Evolutionary conservation across 768 basidiomycete genomes (phyloP), one percentile per base, ranked within the genome.

Genomic region (Termitomyces sp.): DNA sequence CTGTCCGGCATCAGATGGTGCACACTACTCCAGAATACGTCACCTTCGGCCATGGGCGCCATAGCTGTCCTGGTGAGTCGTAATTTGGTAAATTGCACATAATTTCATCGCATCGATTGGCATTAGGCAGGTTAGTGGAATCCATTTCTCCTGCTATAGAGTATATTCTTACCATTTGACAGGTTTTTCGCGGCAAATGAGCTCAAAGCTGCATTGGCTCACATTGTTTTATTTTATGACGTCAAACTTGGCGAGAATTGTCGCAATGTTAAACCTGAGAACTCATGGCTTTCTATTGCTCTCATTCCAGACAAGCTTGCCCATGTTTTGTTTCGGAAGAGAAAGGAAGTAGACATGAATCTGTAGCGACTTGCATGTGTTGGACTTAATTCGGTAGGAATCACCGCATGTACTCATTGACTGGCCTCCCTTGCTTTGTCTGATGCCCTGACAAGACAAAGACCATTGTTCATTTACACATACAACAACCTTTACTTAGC

Each of bases 161-260:
- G n/a, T n/a, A n/a, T n/a, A n/a, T n/a, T n/a, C n/a, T n/a, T n/a
- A n/a, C n/a, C 10, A 10, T 2, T 9, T 42, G 4, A 9, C 13
- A 56, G 50, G 31, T 57, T 57, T 16, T 52, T 57, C 37, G 56
- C 56, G 4, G 56, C 56, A 5, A 57, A 57, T 29, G 56, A 57
- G 31, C 37, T 57, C 7, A 57, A 57, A 18, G 9, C 52, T 8
- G 42, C 43, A 3, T 31, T 57, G 18, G 56, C 56, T 27, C 32
- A 57, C 29, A 46, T 57, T 9, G 49, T 57, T 5, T 20, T 57
- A 2, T 8, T 37, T 12, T 57, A 57, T n/a, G 56, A 57, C 37
- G 16, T 57, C 26, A 57, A 57, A 39, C 56, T 57, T 3, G 29
- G 48, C 8, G 48, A 57, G 16, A 14, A 27, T n/a, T 56, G 55